Conservation (phyloP, 169 alveolate genomes). For the Eimeria sp. region DNA sequence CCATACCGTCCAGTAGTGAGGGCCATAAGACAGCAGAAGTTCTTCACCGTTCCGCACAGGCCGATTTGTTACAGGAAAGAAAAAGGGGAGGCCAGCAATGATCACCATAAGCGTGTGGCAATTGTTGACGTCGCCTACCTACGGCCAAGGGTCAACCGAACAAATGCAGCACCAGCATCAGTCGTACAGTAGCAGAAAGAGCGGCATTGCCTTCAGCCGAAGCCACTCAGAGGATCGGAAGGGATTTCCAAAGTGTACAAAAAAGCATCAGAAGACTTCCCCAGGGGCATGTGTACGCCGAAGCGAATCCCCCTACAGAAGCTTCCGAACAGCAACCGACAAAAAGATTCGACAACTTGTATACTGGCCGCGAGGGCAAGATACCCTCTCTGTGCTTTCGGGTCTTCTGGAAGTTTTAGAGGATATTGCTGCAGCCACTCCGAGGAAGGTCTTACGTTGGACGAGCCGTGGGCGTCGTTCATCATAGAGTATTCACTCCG, state of each 20-base stretch:
- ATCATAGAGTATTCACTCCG: constrained; percentile 56
- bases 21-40: constrained; percentile 58
- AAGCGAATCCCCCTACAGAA: too few species aligned
- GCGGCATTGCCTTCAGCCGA: neutral
- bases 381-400: neutral
- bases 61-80: constrained; percentile 40
- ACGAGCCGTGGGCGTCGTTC: constrained; percentile 56
- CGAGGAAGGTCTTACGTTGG: neutral
- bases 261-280: too few species aligned
- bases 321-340: too few species aligned
- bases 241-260: too few species aligned
- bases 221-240: neutral
- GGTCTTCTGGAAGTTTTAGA: neutral
- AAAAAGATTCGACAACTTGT: neutral
- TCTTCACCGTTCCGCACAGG: constrained; percentile 48
- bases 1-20: constrained; percentile 58
- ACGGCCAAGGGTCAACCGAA: neutral
- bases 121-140: constrained; percentile 40
- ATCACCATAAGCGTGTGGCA: constrained; percentile 61
- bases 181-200: neutral
- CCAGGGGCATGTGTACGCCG: too few species aligned
- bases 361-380: neutral
- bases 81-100: constrained; percentile 50
- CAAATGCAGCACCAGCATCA: neutral
- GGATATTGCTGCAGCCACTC: neutral